These are phyloP conservation scores for Hirschfeldia incana DNA, from an alignment of 345 rosid genomes.

Conservation along the genomic window DNA sequence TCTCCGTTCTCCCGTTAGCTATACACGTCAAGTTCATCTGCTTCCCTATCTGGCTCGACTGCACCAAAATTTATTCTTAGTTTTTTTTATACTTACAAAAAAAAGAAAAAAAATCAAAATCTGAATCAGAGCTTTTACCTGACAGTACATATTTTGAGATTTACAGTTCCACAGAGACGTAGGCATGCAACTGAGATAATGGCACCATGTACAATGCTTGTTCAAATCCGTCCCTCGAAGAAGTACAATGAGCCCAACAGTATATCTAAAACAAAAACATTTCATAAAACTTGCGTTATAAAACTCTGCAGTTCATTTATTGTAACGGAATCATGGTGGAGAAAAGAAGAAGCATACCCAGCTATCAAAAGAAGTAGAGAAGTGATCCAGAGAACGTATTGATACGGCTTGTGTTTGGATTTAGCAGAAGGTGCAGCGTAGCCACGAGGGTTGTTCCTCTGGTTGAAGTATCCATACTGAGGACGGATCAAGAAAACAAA, in stretches of 20 bases:
- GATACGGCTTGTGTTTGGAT: conserved; percentile 77
- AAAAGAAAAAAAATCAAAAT: not conserved
- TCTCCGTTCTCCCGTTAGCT: conserved; percentile 48
- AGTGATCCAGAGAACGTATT: conserved; percentile 62
- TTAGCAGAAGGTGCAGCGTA: conserved; percentile 40
- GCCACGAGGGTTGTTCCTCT: conserved; percentile 56
- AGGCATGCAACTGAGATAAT: conserved; percentile 80
- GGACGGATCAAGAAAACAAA: conserved; percentile 85
- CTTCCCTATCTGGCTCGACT: conserved; percentile 54
- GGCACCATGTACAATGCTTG: conserved; percentile 86
- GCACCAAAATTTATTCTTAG: conserved; percentile 38
- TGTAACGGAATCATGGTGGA: not conserved
- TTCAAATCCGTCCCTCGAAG: conserved; percentile 66
- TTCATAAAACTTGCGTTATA: not conserved
- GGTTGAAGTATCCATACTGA: conserved; percentile 78
- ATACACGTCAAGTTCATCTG: conserved; percentile 67
- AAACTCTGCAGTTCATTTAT: not conserved
- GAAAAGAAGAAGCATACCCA: conserved; percentile 51
- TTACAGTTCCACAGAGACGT: conserved; percentile 81
- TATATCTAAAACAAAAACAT: conserved; percentile 43
- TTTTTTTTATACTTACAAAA: not conserved
- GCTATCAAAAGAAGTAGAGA: conserved; percentile 53
- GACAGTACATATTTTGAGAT: conserved; percentile 50
- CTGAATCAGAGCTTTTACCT: conserved; percentile 44
- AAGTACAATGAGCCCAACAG: conserved; percentile 60